phyloP scores from a whole-genome alignment of 1,284 basidiomycete species.

The Boletus semigastroideus region DNA sequence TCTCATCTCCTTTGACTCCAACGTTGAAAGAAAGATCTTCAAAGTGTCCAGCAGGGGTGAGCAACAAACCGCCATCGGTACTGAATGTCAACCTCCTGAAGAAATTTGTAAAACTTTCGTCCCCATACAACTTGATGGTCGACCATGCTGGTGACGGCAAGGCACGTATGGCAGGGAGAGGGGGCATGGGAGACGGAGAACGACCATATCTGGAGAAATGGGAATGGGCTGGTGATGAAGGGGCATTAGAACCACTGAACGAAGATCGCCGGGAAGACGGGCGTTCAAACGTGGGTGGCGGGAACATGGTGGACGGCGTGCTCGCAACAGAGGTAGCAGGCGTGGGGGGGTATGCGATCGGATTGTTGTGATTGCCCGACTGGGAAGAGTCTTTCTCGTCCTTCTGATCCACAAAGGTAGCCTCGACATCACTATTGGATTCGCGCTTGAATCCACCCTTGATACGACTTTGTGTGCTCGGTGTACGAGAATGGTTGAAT shows the following conservation, averaged over 20 bases:
- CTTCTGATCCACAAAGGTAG: slow-evolving; percentile 52
- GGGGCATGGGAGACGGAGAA: slow-evolving; percentile 89
- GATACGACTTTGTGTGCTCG: slow-evolving; percentile 48
- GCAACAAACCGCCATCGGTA: slow-evolving; percentile 88
- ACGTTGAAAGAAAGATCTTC: slow-evolving; percentile 74
- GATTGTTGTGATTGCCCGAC: slow-evolving; percentile 27
- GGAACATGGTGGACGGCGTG: slow-evolving; percentile 68
- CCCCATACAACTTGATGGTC: slow-evolving; percentile 81
- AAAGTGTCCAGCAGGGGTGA: slow-evolving; percentile 96
- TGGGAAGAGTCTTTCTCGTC: slow-evolving; percentile 31
- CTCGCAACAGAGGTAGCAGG: slow-evolving; percentile 61
- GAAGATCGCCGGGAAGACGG: slow-evolving; percentile 82
- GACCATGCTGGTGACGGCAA: slow-evolving; percentile 50
- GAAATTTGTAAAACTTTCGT: slow-evolving; percentile 95
- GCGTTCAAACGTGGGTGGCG: slow-evolving; percentile 64
- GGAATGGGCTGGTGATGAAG: slow-evolving; percentile 62
- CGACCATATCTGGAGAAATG: slow-evolving; percentile 62
- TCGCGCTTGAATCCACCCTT: slow-evolving; percentile 58
- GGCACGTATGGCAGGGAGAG: slow-evolving; percentile 82
- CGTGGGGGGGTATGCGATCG: slow-evolving; percentile 49
- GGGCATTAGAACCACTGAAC: slow-evolving; percentile 80
- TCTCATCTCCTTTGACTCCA: slow-evolving; percentile 38
- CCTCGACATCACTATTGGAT: slow-evolving; percentile 77
- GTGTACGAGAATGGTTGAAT: slow-evolving; percentile 65
- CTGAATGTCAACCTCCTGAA: slow-evolving; percentile 94